Conservation (phyloP, 441 rosid species). For the Erodium trifolium region DNA sequence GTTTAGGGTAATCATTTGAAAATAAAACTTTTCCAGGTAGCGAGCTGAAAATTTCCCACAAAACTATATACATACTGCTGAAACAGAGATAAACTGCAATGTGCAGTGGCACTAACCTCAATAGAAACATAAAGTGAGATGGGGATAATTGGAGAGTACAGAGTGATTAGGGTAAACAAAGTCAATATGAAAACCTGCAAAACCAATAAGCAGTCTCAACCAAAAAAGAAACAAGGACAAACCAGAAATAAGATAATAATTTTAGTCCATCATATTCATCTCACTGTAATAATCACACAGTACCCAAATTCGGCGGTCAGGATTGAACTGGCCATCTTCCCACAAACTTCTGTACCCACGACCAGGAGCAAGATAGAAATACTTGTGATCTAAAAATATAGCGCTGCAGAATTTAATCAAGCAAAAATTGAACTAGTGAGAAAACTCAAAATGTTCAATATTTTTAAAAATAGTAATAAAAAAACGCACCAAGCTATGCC, state of each 20-base stretch:
- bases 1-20: too few relatives aligned
- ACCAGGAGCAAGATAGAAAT: constrained; percentile 60
- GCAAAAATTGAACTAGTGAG: constrained; percentile 5
- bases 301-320: constrained; percentile 61
- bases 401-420: constrained; percentile 52
- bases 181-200: constrained; percentile 69
- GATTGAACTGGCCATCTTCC: constrained; percentile 51
- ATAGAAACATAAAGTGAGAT: constrained; percentile 95
- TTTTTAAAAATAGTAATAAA: background rate
- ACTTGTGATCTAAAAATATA: constrained; percentile 61
- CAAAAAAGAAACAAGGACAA: constrained; percentile 13
- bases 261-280: background rate
- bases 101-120: constrained; percentile 52
- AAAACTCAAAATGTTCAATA: constrained; percentile 2
- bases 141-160: constrained; percentile 92
- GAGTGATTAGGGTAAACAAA: constrained; percentile 84
- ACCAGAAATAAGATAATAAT: background rate
- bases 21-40: too few relatives aligned
- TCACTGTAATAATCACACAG: constrained; percentile 19
- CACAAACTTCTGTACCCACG: constrained; percentile 15
- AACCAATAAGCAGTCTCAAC: constrained; percentile 21
- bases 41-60: too few relatives aligned
- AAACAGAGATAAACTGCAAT: constrained; percentile 12
- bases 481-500: constrained; percentile 75
- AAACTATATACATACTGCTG: constrained; percentile 14